Percentiles rank a stretch among this genome's conserved stretches.
Conservation (phyloP, 2,329 filamentous ascomycete species). For the Domatiomyces globalis region DNA sequence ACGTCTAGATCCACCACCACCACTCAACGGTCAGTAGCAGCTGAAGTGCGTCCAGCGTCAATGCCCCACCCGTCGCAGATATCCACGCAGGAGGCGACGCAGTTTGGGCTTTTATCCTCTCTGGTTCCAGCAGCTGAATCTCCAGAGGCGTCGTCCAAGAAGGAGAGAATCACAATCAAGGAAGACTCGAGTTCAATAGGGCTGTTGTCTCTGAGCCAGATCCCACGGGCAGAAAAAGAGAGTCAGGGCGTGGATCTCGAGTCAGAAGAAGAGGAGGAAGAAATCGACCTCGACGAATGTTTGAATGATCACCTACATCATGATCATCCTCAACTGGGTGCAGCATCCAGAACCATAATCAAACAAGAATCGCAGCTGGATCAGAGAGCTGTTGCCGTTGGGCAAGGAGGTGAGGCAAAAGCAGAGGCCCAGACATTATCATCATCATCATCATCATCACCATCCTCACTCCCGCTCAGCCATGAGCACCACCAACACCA, state of each 20-base stretch:
- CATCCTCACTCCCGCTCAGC: slow-evolving; percentile 3
- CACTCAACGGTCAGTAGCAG: slow-evolving; percentile 9
- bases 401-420: not conserved
- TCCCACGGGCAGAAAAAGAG: slow-evolving; percentile 3
- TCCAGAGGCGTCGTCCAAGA: not conserved
- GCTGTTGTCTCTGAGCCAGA: slow-evolving; percentile 8
- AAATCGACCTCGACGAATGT: slow-evolving; percentile 9
- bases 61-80: slow-evolving; percentile 18
- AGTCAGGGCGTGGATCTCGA: slow-evolving; percentile 1
- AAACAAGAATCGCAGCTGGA: not conserved
- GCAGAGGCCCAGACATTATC: slow-evolving; percentile 5
- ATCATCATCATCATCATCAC: slow-evolving; percentile 7
- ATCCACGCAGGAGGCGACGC: slow-evolving; percentile 18
- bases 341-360: not conserved
- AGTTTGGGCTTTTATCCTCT: not conserved
- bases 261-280: slow-evolving; percentile 8
- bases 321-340: not conserved
- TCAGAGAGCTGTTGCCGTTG: not conserved
- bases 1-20: not conserved
- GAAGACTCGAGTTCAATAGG: slow-evolving; percentile 14
- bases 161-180: slow-evolving; percentile 14
- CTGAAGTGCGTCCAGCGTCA: slow-evolving; percentile 10
- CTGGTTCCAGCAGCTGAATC: not conserved
- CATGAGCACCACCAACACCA: not conserved
- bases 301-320: not conserved